phyloP scores from a whole-genome alignment of 352 stramenopile species.

The Phytophthora uliginosa region DNA sequence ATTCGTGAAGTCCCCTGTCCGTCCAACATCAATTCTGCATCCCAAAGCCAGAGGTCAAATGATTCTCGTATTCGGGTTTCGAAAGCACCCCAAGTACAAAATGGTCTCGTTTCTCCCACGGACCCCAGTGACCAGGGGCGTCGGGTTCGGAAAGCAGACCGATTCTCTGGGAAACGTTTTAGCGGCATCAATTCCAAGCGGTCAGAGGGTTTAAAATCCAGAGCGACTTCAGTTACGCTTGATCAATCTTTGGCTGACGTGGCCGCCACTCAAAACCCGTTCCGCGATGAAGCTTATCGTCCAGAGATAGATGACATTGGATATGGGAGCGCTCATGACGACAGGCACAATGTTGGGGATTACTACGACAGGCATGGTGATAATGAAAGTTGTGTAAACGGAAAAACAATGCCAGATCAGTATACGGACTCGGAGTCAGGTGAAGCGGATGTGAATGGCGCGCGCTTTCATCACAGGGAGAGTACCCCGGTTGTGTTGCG shows the following conservation, averaged over 20 bases:
- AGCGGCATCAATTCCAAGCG: slow-evolving; percentile 13
- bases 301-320: slow-evolving; percentile 5
- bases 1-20: slow-evolving; percentile 44
- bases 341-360: neutral
- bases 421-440: slow-evolving; percentile 11
- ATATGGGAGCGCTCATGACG: slow-evolving; percentile 4
- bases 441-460: slow-evolving; percentile 4
- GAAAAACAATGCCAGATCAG: slow-evolving; percentile 1
- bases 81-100: neutral
- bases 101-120: neutral
- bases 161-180: slow-evolving; percentile 3
- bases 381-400: slow-evolving; percentile 2
- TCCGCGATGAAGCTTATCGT: slow-evolving; percentile 19
- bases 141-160: slow-evolving; percentile 2
- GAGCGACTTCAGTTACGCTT: slow-evolving; percentile 14
- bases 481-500: slow-evolving; percentile 1
- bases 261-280: slow-evolving; percentile 29
- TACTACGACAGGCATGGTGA: slow-evolving; percentile 9
- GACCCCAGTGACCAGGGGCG: neutral
- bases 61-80: neutral
- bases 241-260: slow-evolving; percentile 34
- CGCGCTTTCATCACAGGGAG: slow-evolving; percentile 22
- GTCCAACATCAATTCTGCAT: slow-evolving; percentile 21
- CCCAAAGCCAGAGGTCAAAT: slow-evolving; percentile 20
- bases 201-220: slow-evolving; percentile 14